Conservation (phyloP, 768 basidiomycete species). For the Phallus indusiatus region DNA sequence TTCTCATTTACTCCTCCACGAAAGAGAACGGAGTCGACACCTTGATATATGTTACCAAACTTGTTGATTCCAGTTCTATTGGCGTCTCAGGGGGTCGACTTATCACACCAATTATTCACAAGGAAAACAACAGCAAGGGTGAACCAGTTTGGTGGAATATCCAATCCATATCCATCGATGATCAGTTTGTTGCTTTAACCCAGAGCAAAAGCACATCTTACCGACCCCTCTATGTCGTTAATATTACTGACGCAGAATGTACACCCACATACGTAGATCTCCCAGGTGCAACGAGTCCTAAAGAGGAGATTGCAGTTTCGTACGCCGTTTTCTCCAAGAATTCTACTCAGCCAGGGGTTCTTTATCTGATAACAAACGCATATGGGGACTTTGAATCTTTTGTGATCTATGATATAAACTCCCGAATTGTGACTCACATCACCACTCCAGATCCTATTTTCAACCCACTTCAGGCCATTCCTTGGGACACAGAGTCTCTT, state of each 20-base stretch:
- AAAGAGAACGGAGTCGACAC: constrained; percentile 32
- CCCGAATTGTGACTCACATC: constrained; percentile 25
- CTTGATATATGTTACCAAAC: constrained; percentile 26
- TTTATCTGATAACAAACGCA: constrained; percentile 27
- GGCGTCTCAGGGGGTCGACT: constrained; percentile 20
- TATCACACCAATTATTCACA: constrained; percentile 24
- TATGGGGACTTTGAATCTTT: constrained; percentile 31
- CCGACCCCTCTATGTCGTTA: constrained; percentile 23
- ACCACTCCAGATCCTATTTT: constrained; percentile 27
- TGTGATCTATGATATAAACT: constrained; percentile 24
- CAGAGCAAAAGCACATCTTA: constrained; percentile 22
- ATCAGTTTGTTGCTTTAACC: constrained; percentile 27
- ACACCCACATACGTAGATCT: constrained; percentile 20
- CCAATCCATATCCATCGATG: constrained; percentile 28
- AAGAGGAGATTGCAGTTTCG: constrained; percentile 17
- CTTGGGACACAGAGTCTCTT: constrained; percentile 24
- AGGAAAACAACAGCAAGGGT: neutral
- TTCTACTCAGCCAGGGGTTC: constrained; percentile 19
- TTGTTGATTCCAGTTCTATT: constrained; percentile 19
- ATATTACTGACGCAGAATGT: constrained; percentile 21
- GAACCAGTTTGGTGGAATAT: constrained; percentile 16
- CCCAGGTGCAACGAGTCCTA: constrained; percentile 25
- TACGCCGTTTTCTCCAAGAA: constrained; percentile 24
- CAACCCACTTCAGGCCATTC: constrained; percentile 25
- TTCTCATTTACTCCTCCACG: constrained; percentile 32